phyloP scores from a whole-genome alignment of 768 basidiomycete genomes.

The Sarcodon aspratus region DNA sequence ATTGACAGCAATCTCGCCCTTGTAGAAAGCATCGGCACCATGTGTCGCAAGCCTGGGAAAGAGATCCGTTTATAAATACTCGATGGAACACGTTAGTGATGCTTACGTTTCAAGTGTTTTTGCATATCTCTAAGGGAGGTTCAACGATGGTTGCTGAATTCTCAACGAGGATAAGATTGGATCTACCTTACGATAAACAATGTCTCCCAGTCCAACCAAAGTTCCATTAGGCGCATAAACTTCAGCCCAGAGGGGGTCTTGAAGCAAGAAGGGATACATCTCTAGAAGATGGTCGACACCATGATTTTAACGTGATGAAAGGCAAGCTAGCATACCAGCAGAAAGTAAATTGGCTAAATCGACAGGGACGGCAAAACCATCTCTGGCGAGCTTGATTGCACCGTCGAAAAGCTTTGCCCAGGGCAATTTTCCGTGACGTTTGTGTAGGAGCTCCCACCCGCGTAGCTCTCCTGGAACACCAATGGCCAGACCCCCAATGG shows the following conservation, averaged over 20 bases:
- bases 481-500: too few species aligned
- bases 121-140: too few species aligned
- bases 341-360: slow-evolving; percentile 56
- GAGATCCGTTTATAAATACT: neutral
- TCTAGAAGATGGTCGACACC: slow-evolving; percentile 14
- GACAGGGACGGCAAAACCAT: slow-evolving; percentile 56
- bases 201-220: slow-evolving; percentile 65
- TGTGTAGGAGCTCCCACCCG: slow-evolving; percentile 77
- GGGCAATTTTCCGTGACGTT: slow-evolving; percentile 67
- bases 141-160: too few species aligned
- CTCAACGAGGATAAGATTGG: too few species aligned
- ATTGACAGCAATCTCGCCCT: slow-evolving; percentile 25
- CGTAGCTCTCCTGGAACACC: slow-evolving; percentile 87
- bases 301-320: too few species aligned
- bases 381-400: slow-evolving; percentile 58
- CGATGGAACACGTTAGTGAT: neutral
- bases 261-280: slow-evolving; percentile 45
- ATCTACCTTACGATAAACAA: slow-evolving; percentile 51
- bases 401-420: slow-evolving; percentile 81
- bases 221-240: slow-evolving; percentile 66
- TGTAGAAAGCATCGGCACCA: slow-evolving; percentile 79
- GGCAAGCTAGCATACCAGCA: slow-evolving; percentile 32
- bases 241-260: slow-evolving; percentile 62
- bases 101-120: slow-evolving; percentile 48
- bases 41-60: slow-evolving; percentile 64